Conservation (phyloP, 306 rosid species). For the Acacia confusa region DNA sequence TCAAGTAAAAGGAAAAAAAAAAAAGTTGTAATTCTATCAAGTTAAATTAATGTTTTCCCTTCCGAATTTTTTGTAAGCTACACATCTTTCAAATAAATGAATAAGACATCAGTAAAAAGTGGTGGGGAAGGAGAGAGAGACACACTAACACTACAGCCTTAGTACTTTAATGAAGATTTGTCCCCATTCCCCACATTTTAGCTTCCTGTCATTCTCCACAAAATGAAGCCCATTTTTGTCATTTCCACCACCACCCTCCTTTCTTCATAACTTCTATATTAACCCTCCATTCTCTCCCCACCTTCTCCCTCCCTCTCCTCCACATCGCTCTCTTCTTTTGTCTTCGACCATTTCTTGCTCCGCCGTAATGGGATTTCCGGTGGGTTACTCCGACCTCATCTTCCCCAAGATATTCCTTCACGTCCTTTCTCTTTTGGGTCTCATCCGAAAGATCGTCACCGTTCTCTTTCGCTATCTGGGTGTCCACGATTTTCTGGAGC, state of each 20-base stretch:
- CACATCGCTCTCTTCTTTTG: neutral
- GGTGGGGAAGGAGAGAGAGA: neutral
- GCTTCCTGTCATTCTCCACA: conserved; percentile 19
- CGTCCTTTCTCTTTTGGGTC: conserved; percentile 49
- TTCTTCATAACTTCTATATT: conserved; percentile 17
- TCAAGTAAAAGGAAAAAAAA: neutral
- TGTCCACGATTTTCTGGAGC: conserved; percentile 53
- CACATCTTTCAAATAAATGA: neutral
- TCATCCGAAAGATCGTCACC: conserved; percentile 55
- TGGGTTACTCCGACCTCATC: conserved; percentile 62
- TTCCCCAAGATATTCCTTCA: conserved; percentile 68
- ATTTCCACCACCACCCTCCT: conserved; percentile 13
- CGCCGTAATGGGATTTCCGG: conserved; percentile 70
- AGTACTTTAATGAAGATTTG: neutral
- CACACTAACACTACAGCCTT: neutral
- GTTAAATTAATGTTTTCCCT: neutral
- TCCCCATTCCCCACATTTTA: neutral
- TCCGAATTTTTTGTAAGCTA: neutral
- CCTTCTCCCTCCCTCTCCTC: neutral
- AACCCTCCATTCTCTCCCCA: neutral
- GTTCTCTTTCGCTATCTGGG: conserved; percentile 48
- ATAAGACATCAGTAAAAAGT: conserved; percentile 25
- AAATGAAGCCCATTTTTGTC: conserved; percentile 36
- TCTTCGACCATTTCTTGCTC: neutral
- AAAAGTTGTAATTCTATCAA: too few species aligned